Evolutionary conservation across 176 grass and related monocot genomes (phyloP).

Genomic region (Microstegium vimineum): DNA sequence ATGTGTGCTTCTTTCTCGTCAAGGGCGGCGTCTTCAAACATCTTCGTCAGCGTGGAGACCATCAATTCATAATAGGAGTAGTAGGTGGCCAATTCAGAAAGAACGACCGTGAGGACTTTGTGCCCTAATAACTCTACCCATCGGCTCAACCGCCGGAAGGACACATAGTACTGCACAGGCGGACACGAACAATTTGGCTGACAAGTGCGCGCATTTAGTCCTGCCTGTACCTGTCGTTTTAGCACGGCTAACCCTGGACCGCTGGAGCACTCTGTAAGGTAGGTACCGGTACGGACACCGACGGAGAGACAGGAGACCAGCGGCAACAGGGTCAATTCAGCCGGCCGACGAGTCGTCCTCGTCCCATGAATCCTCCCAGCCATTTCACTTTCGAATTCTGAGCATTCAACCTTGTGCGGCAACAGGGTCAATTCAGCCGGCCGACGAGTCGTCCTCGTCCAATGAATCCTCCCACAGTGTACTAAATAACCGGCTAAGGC

Average conservation of each 20-base stretch:
- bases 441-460: neutral
- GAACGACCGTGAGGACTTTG: neutral
- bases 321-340: no score
- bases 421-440: neutral
- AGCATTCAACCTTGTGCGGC: neutral
- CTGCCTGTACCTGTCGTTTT: neutral
- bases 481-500: no score
- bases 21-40: neutral
- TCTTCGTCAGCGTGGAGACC: neutral
- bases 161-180: neutral
- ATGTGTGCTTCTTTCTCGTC: neutral
- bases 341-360: no score
- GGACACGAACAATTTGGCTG: neutral
- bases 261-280: neutral
- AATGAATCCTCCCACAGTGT: no score
- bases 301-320: neutral
- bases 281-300: neutral
- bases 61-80: neutral
- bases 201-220: neutral
- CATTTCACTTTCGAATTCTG: neutral
- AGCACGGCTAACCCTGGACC: neutral
- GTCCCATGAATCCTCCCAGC: no score
- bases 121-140: neutral
- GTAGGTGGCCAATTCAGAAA: neutral
- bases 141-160: neutral